Percentiles rank a stretch among this genome's conserved stretches.
These are phyloP conservation scores for Fusarium multiceps DNA, from an alignment of 2,329 filamentous ascomycete genomes.

Conservation along the genomic window DNA sequence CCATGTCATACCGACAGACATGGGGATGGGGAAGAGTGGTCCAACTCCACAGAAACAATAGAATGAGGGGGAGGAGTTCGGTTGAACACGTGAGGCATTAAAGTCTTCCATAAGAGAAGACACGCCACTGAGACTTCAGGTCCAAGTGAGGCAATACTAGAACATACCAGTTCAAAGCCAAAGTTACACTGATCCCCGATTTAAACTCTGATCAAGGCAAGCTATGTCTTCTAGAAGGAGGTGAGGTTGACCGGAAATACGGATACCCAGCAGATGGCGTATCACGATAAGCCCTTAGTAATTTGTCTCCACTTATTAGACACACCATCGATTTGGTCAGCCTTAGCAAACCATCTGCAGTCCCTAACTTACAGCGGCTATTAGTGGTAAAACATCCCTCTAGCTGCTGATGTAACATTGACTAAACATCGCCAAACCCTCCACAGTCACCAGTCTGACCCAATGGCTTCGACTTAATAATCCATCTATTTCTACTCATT, in stretches of 20 bases:
- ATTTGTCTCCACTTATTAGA: slow-evolving; percentile 30
- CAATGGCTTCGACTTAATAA: slow-evolving; percentile 21
- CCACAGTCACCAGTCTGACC: slow-evolving; percentile 23
- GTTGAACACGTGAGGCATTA: neutral
- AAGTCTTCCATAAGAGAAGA: neutral
- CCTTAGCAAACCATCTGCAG: slow-evolving; percentile 30
- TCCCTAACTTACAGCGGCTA: neutral
- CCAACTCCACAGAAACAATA: neutral
- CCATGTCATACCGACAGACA: neutral
- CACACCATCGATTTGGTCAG: slow-evolving; percentile 33
- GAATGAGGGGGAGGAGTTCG: neutral
- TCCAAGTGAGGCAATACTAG: neutral
- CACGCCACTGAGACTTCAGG: neutral
- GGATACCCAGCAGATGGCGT: slow-evolving; percentile 6
- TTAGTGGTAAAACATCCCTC: slow-evolving; percentile 9
- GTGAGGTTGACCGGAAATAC: slow-evolving; percentile 22
- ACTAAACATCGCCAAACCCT: slow-evolving; percentile 39
- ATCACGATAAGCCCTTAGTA: slow-evolving; percentile 28
- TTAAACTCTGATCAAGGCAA: neutral
- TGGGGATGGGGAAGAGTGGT: neutral
- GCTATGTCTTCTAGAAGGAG: neutral
- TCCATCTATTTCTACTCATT: slow-evolving; percentile 40
- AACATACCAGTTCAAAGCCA: neutral
- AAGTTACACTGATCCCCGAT: neutral
- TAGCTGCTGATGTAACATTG: slow-evolving; percentile 45